Percentiles rank a stretch among this genome's conserved stretches.
Conservation (phyloP, 345 rosid species). For the Pistacia vera region DNA sequence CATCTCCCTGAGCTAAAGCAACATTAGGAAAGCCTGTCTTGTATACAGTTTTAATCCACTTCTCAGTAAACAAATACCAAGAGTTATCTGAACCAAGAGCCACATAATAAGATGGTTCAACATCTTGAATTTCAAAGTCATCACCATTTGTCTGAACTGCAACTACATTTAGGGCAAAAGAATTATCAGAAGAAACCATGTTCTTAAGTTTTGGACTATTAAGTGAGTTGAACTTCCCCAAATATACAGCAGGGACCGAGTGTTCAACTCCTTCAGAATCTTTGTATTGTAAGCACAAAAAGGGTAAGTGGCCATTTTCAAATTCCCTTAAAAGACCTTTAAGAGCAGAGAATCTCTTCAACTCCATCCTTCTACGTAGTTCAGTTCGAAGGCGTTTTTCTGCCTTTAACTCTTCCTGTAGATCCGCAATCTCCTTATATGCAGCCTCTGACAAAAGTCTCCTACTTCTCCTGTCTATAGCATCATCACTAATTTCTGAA, state of each 20-base stretch:
- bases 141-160: slow-evolving; percentile 29
- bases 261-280: slow-evolving; percentile 78
- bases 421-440: slow-evolving; percentile 72
- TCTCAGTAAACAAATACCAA: slow-evolving; percentile 90
- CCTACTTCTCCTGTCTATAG: slow-evolving; percentile 78
- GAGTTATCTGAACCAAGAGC: slow-evolving; percentile 97
- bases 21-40: slow-evolving; percentile 82
- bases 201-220: slow-evolving; percentile 47
- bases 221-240: slow-evolving; percentile 65
- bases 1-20: slow-evolving; percentile 62
- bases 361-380: slow-evolving; percentile 62
- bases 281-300: slow-evolving; percentile 78
- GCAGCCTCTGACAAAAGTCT: slow-evolving; percentile 60
- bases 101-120: slow-evolving; percentile 61
- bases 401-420: slow-evolving; percentile 71
- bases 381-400: slow-evolving; percentile 70
- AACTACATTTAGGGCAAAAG: slow-evolving; percentile 36
- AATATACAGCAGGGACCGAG: slow-evolving; percentile 72
- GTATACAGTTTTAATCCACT: slow-evolving; percentile 77
- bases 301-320: slow-evolving; percentile 74
- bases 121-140: slow-evolving; percentile 36
- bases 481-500: slow-evolving; percentile 72
- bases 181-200: slow-evolving; percentile 40
- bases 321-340: slow-evolving; percentile 63
- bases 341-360: slow-evolving; percentile 63